Evolutionary conservation across 1,139 yeast genomes (phyloP), one percentile per base, ranked within the genome.

Genomic region (Taphrina confusa): DNA sequence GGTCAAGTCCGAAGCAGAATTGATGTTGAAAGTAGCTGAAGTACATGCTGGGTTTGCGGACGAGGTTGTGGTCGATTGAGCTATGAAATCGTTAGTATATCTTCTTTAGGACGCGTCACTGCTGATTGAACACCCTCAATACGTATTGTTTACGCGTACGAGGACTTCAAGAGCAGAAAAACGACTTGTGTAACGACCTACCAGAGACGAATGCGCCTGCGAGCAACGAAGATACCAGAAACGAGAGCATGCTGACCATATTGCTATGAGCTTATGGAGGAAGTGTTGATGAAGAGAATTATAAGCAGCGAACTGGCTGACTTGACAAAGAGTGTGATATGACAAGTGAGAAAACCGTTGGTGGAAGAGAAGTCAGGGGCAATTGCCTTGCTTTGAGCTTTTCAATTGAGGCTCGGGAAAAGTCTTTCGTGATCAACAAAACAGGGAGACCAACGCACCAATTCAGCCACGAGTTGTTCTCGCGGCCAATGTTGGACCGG

Each of bases 1-100:
- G 69, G 87, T 94, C 71, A 92, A 82, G 68, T 89, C 91, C 39
- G 86, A 71, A 74, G 91, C 89, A 55, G 84, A 82, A 63, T 92
- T 82, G 57, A 64, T 58, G 42, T 36, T 52, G 56, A 50, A 58
- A 6, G 55, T 47, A 18, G 52, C 52, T 20, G 52, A 47, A 16
- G 52, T 47, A 23, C 52, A 47, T 14, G 52, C 52, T 22, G 52
- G 36, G 4, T 47, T 47, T n/a, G 52, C 52, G 6, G 52, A 47
- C 12, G 52, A 6, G 6, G 52, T 47, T 9, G 50, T 28, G 9
- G 52, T 20, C 20, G 42, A 14, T 22, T 47, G 52, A n/a, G 52
- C 52, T 47, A 18, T 9, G 5, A 20, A 3, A 20, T 16, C 16
- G 40, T 47, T 22, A 47, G 52, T 47, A 6, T 14, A 4, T 28